phyloP scores from a whole-genome alignment of 2,329 filamentous ascomycete genomes.

The Verticillium isaacii region DNA sequence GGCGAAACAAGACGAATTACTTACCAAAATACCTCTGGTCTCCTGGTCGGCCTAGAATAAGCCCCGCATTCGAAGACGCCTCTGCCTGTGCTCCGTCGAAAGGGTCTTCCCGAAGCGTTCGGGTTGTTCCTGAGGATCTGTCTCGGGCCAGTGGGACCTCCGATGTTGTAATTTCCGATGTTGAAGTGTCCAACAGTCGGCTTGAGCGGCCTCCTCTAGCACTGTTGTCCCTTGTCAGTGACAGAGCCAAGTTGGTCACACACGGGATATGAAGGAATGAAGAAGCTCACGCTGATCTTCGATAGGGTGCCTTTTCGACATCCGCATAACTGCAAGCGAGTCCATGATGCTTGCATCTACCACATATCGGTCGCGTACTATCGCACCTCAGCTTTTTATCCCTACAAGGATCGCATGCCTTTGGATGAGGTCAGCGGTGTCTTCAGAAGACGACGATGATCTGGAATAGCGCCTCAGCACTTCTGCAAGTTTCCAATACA shows the following conservation, averaged over 20 bases:
- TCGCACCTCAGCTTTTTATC: neutral
- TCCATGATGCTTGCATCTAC: neutral
- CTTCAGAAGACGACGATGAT: neutral
- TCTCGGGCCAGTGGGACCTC: too few relatives aligned
- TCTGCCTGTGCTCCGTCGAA: neutral
- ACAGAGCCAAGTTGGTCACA: neutral
- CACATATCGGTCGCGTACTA: neutral
- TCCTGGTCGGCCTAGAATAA: neutral
- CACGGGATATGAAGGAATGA: too few relatives aligned
- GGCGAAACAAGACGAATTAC: neutral
- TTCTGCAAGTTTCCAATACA: too few relatives aligned
- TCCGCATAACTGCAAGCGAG: neutral
- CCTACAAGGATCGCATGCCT: neutral
- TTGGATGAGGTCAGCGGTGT: neutral
- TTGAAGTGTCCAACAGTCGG: too few relatives aligned
- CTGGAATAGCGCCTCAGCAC: too few relatives aligned
- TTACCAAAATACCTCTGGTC: neutral
- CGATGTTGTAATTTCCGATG: too few relatives aligned
- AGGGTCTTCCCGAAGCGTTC: neutral
- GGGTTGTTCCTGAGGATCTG: too few relatives aligned
- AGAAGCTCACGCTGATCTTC: neutral
- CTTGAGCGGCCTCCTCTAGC: too few relatives aligned
- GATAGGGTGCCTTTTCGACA: neutral
- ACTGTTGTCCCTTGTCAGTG: neutral
- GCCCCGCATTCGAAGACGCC: neutral